Evolutionary conservation across 75 land plant genomes (phyloP).

Genomic region (Isoetes taiwanensis): DNA sequence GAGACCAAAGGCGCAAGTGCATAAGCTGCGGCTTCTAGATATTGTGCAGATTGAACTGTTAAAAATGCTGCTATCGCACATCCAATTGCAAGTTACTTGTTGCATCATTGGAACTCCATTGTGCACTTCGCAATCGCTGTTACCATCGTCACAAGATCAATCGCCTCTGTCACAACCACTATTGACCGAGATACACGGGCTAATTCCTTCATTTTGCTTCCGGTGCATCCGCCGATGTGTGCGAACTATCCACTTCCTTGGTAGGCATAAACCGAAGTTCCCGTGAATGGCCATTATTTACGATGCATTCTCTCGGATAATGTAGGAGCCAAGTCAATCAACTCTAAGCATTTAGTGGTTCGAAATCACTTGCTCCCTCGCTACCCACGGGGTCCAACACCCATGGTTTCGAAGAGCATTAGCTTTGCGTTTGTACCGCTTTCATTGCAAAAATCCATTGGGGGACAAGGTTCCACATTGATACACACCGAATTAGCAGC

Average conservation of each 20-base stretch:
- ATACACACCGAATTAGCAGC: conserved; percentile 47
- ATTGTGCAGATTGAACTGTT: conserved; percentile 38
- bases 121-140: conserved; percentile 38
- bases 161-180: conserved; percentile 84
- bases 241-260: conserved; percentile 73
- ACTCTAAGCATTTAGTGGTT: too few relatives aligned
- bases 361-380: too few relatives aligned
- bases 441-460: conserved; percentile 67
- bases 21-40: conserved; percentile 58
- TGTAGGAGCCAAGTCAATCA: too few relatives aligned
- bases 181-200: conserved; percentile 43
- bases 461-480: conserved; percentile 71
- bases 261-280: too few relatives aligned
- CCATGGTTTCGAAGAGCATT: too few relatives aligned
- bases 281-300: too few relatives aligned
- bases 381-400: too few relatives aligned
- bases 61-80: conserved; percentile 88
- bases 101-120: conserved; percentile 90
- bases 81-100: conserved; percentile 80
- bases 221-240: conserved; percentile 58
- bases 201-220: conserved; percentile 66
- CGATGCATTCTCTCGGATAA: too few relatives aligned
- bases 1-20: conserved; percentile 69
- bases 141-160: conserved; percentile 82
- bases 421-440: too few relatives aligned